Base-by-base conservation (phyloP, 2,329 filamentous ascomycete genomes). In the Paecilomyces fulvus region DNA sequence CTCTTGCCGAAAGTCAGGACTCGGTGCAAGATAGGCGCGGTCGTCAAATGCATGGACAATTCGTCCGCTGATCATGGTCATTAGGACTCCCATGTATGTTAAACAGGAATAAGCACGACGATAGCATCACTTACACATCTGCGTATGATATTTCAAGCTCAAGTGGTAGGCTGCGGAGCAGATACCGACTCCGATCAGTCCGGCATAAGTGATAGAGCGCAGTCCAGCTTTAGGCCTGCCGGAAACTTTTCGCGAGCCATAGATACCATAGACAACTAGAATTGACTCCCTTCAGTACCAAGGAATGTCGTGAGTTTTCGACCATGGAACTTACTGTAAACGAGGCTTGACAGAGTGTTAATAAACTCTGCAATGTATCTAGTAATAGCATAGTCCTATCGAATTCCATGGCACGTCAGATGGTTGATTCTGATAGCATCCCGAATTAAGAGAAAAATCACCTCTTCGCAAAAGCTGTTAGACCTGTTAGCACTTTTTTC, bases 351-450 rank as follows among this genome's bases (percentile, higher is more conserved):
- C 1, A 77, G 58, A 0, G 74, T 77, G 57, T 78, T 78, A 60
- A 77, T 71, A 37, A 78, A 77, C 52, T 78, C 75, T 4, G 73
- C 75, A 20, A 77, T 64, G 30, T 74, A 77, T 20, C 71, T 64
- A 8, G 75, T 77, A 11, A 78, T 62, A 8, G 72, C 66, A 64
- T 78, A 78, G 56, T 70, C 67, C 66, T 69, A 56, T n/a, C 37
- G 37, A 43, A 8, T 43, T 43, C 14, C 14, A 17, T 17, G 7
- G 7, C 37, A 20, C 9, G n/a, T 43, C 37, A 43, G 37, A 43
- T 17, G 14, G 9, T 43, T 17, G 4, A 43, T 43, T 4, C 14
- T 43, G 37, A 43, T 17, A n/a, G 2, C 5, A 43, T 20, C 14
- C 20, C n/a, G n/a, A 43, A 20, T 8, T 10, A 9, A 43, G n/a